Conservation (phyloP, 805 yeast genomes). For the Saturnispora dispora region DNA sequence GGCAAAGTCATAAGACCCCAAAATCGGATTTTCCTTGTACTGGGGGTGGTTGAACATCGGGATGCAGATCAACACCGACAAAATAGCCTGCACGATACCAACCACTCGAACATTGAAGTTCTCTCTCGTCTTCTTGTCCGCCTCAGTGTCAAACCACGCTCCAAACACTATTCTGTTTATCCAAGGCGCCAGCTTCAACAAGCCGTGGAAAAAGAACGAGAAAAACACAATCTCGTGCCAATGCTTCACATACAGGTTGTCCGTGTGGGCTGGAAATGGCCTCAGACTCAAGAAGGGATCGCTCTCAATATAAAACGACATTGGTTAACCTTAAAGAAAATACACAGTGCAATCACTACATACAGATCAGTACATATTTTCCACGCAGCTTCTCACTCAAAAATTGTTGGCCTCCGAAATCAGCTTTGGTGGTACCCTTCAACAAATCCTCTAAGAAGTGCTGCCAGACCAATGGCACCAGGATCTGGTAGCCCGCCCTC, state of each 20-base stretch:
- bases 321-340: not conserved
- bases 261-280: slow-evolving; percentile 40
- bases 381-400: not conserved
- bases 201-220: slow-evolving; percentile 46
- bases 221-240: slow-evolving; percentile 67
- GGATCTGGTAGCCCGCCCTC: slow-evolving; percentile 87
- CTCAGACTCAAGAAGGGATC: slow-evolving; percentile 37
- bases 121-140: slow-evolving; percentile 37
- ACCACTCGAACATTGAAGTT: slow-evolving; percentile 90
- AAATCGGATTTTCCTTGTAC: slow-evolving; percentile 40
- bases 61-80: slow-evolving; percentile 48
- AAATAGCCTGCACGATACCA: slow-evolving; percentile 71
- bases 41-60: slow-evolving; percentile 58
- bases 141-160: slow-evolving; percentile 33
- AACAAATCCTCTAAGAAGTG: slow-evolving; percentile 26
- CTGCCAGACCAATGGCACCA: slow-evolving; percentile 79
- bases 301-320: slow-evolving; percentile 19
- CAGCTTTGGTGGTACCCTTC: slow-evolving; percentile 11
- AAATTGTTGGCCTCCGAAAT: not conserved
- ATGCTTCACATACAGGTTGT: slow-evolving; percentile 41
- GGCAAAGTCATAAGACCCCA: slow-evolving; percentile 67
- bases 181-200: slow-evolving; percentile 45
- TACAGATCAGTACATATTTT: not conserved
- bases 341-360: not conserved
- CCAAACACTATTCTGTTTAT: slow-evolving; percentile 45